Evolutionary conservation across 148 eudicot genomes (phyloP), one percentile per base, ranked within the genome.

Genomic region (Polygonum maritimum): DNA sequence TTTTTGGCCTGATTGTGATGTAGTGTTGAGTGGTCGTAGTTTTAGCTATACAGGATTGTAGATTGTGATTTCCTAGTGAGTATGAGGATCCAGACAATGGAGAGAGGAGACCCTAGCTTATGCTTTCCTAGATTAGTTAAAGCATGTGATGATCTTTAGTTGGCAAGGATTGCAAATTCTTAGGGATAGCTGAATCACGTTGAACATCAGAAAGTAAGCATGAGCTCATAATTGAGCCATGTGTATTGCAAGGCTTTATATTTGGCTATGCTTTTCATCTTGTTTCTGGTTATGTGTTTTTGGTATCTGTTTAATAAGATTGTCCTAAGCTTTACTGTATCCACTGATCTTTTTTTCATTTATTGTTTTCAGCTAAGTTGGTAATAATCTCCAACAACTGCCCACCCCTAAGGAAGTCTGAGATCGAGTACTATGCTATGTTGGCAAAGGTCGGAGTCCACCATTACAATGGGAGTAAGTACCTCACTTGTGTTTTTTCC

Each of bases 361-460:
- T 33, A 4, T 67, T 67, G 5, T 63, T 75, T 72, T 36, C 87
- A 92, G 97, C 91, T 15, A 92, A 92, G 85, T 74, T 92, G 84
- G 83, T 92, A 18, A 87, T 92, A 48, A 92, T 92, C 74, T 86
- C 94, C 4, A 92, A 92, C 90, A 92, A 92, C 72, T 92, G 97
- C 81, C 94, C 97, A 2, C 97, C 94, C 0, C 79, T 92, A 14
- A 84, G 97, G 83, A 92, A 92, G 80, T 92, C 97, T 15, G 94
- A 92, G 89, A 92, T 92, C 11, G 97, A 92, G 85, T 92, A 92
- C 86, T 92, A 92, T 63, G 97, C 97, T 12, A 92, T 92, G 97
- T 89, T 92, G 80, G 86, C 94, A 0, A 92, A 92, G 83, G 89
- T 92, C 41, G 92, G 91, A 45, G 97, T 92, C 71, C 97, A 90